Percentiles rank a stretch among this genome's conserved stretches.
Conservation (phyloP, 805 yeast species). For the Barnettozyma sucrosica region DNA sequence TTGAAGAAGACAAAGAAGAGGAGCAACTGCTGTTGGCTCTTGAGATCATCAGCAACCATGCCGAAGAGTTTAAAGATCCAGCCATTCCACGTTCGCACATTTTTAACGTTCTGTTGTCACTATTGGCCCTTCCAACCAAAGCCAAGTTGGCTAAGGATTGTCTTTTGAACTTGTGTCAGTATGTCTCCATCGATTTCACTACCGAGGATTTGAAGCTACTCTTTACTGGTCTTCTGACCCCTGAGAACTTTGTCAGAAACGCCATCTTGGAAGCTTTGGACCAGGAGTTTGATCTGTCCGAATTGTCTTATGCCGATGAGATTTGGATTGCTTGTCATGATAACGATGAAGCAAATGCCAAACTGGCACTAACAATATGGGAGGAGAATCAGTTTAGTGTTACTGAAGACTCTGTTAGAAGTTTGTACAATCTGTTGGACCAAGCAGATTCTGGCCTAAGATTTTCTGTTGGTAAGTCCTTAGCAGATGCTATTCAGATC, state of each 20-base stretch:
- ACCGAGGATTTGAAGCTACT: constrained; percentile 53
- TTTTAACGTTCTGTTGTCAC: constrained; percentile 52
- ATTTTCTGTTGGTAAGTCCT: constrained; percentile 63
- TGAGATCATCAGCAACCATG: constrained; percentile 65
- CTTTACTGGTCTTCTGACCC: constrained; percentile 49
- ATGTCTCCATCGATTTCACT: constrained; percentile 58
- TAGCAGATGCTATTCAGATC: constrained; percentile 49
- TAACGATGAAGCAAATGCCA: constrained; percentile 54
- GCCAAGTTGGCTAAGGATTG: constrained; percentile 83
- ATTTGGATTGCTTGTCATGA: constrained; percentile 77
- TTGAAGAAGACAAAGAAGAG: constrained; percentile 82
- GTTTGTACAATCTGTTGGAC: constrained; percentile 46
- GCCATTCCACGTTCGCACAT: constrained; percentile 66
- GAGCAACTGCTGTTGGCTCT: constrained; percentile 75
- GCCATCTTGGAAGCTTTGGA: constrained; percentile 81
- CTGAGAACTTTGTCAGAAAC: constrained; percentile 67
- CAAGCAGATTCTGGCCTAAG: constrained; percentile 62
- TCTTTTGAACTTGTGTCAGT: constrained; percentile 69
- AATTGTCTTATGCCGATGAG: constrained; percentile 51
- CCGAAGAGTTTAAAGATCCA: constrained; percentile 60
- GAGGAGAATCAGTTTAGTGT: constrained; percentile 60
- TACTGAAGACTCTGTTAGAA: constrained; percentile 36
- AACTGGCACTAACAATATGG: constrained; percentile 80
- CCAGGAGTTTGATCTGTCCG: constrained; percentile 59
- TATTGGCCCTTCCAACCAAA: constrained; percentile 69